phyloP scores from a whole-genome alignment of 2,329 filamentous ascomycete genomes.

The Bipolaris sorokiniana region DNA sequence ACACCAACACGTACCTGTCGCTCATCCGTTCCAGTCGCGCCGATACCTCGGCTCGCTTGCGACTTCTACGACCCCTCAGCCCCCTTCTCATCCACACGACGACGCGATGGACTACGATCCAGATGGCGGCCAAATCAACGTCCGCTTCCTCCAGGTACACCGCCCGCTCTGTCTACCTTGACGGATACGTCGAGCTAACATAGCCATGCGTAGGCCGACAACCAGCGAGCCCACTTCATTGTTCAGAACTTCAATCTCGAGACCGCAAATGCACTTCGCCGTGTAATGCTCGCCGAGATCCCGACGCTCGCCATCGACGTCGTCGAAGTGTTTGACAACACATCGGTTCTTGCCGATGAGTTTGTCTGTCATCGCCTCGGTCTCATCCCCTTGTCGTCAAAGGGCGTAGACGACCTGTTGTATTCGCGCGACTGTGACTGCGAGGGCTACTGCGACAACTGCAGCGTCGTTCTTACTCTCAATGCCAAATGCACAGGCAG shows the following conservation, averaged over 20 bases:
- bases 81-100: constrained; percentile 12
- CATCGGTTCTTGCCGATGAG: constrained; percentile 94
- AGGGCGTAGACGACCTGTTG: constrained; percentile 78
- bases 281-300: constrained; percentile 90
- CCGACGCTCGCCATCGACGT: constrained; percentile 94
- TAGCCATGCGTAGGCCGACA: constrained; percentile 67
- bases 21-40: constrained; percentile 27
- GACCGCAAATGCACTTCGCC: constrained; percentile 90
- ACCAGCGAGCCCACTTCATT: constrained; percentile 86
- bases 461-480: constrained; percentile 82
- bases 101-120: constrained; percentile 59
- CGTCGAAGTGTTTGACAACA: constrained; percentile 91
- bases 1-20: constrained; percentile 27
- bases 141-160: constrained; percentile 49
- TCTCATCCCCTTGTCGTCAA: constrained; percentile 84
- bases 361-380: constrained; percentile 93
- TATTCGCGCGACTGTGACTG: constrained; percentile 97
- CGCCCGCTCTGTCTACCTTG: constrained; percentile 25
- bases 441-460: constrained; percentile 91
- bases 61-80: constrained; percentile 14
- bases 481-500: constrained; percentile 85
- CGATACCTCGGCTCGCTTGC: constrained; percentile 17
- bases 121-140: constrained; percentile 51
- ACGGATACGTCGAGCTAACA: constrained; percentile 25
- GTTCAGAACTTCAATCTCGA: constrained; percentile 87